Evolutionary conservation across 805 yeast genomes (phyloP).

Genomic region (Cyberlindnera misumaiensis): DNA sequence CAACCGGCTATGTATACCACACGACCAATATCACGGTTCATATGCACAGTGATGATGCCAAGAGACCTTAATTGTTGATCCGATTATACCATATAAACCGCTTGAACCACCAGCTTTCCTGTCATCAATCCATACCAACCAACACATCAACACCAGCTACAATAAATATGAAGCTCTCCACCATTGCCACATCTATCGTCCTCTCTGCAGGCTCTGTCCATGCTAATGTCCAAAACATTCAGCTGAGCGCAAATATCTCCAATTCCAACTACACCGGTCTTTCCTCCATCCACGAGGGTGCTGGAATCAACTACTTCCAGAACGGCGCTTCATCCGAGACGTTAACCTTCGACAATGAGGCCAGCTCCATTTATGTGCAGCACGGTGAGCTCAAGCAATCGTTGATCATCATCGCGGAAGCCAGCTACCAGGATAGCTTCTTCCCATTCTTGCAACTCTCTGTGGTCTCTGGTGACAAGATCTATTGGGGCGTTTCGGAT

Average conservation of each 20-base stretch:
- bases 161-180: slow-evolving; percentile 6
- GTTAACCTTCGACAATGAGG: slow-evolving; percentile 2
- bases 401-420: too few species aligned
- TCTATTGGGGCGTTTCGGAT: slow-evolving; percentile 10
- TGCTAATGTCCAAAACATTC: too few species aligned
- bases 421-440: too few species aligned
- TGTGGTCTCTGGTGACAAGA: slow-evolving; percentile 5
- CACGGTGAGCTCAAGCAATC: too few species aligned
- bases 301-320: slow-evolving; percentile 16
- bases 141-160: not conserved
- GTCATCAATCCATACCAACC: too few species aligned
- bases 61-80: too few species aligned
- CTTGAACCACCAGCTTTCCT: too few species aligned
- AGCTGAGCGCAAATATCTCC: slow-evolving; percentile 1
- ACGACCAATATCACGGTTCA: too few species aligned
- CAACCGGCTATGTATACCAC: too few species aligned
- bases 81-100: too few species aligned
- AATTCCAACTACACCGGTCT: slow-evolving; percentile 4
- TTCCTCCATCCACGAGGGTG: slow-evolving; percentile 17
- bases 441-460: slow-evolving; percentile 15
- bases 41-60: too few species aligned
- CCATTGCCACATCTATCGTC: slow-evolving; percentile 2
- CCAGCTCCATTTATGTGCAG: too few species aligned
- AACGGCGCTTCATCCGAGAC: slow-evolving; percentile 10
- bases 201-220: slow-evolving; percentile 3